Evolutionary conservation across 2,329 filamentous ascomycete species (phyloP).

Genomic region (Cordyceps cateniannulata): DNA sequence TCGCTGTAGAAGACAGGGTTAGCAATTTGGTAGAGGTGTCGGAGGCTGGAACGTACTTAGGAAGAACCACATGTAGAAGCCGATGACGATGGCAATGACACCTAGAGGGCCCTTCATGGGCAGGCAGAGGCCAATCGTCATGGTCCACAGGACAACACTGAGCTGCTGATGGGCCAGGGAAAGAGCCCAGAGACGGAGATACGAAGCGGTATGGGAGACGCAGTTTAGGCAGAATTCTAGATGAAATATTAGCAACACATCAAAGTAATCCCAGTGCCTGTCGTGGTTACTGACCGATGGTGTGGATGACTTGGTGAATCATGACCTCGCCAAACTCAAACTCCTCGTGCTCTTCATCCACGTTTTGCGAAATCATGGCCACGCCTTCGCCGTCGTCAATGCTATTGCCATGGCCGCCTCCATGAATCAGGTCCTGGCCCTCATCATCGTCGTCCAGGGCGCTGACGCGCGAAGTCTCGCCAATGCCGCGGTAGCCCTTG

Average conservation of each 20-base stretch:
- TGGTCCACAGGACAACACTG: conserved; percentile 89
- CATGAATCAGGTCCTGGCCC: conserved; percentile 44
- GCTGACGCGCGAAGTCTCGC: conserved; percentile 80
- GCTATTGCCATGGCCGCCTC: conserved; percentile 50
- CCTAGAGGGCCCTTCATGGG: conserved; percentile 58
- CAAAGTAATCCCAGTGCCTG: neutral
- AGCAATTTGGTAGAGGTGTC: conserved; percentile 15
- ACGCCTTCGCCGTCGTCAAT: conserved; percentile 68
- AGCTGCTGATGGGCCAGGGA: conserved; percentile 98
- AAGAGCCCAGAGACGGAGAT: conserved; percentile 95
- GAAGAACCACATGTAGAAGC: conserved; percentile 87
- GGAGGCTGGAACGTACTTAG: conserved; percentile 43
- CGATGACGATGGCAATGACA: conserved; percentile 71
- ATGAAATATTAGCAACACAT: conserved; percentile 22
- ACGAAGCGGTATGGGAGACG: conserved; percentile 96
- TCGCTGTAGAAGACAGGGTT: conserved; percentile 25
- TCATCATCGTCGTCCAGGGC: conserved; percentile 87
- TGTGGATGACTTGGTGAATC: conserved; percentile 99
- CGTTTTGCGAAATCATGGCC: conserved; percentile 83
- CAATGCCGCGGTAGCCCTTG: conserved; percentile 86
- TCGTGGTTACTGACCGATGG: conserved; percentile 64
- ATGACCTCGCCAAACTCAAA: conserved; percentile 97
- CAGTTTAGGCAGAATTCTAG: conserved; percentile 97
- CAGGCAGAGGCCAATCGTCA: conserved; percentile 83
- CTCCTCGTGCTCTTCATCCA: conserved; percentile 82